Evolutionary conservation across 2,329 filamentous ascomycete species (phyloP), one percentile per base, ranked within the genome.

Genomic region (Penicillium thymicola): DNA sequence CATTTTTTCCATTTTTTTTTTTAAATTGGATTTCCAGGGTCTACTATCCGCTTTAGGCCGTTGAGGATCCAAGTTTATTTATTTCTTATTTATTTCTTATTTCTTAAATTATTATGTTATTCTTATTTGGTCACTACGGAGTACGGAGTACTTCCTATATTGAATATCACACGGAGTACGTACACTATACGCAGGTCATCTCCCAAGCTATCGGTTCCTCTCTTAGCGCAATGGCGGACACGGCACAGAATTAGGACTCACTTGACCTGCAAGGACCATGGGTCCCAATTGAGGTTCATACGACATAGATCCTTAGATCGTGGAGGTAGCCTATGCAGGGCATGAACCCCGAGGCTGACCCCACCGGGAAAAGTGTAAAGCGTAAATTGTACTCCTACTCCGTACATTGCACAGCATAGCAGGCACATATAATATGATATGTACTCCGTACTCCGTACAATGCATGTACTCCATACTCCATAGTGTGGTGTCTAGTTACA

Each of bases 251-350:
- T 13, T 27, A 25, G 42, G 23, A 32, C n/a, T 32, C 32, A 43
- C 46, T n/a, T 27, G 10, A 1, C 10, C 27, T 59, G 54, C 47
- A 56, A 57, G 48, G 54, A 57, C 51, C 34, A 55, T 61, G 34
- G 48, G 38, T 56, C 50, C 25, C 37, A 30, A 42, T 32, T 50
- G 51, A 54, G 51, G 18, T 51, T 55, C 30, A 54, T 13, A 5
- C 30, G 13, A 30, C 30, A 30, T 42, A 46, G 42, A 57, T 53
- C 44, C 46, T 41, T 27, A 57, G 55, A 63, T 64, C 60, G 60
- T 60, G 53, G 59, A 54, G 59, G 38, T 57, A 50, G 52, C 55
- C 60, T 41, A 60, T 62, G 60, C 60, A 62, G 58, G 55, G 23
- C 37, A 28, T 43, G 28, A 58, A 53, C 51, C 43, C 60, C 47